These are phyloP conservation scores for Lasiosphaeris hirsuta DNA, from an alignment of 495 filamentous ascomycete genomes.

Conservation along the genomic window DNA sequence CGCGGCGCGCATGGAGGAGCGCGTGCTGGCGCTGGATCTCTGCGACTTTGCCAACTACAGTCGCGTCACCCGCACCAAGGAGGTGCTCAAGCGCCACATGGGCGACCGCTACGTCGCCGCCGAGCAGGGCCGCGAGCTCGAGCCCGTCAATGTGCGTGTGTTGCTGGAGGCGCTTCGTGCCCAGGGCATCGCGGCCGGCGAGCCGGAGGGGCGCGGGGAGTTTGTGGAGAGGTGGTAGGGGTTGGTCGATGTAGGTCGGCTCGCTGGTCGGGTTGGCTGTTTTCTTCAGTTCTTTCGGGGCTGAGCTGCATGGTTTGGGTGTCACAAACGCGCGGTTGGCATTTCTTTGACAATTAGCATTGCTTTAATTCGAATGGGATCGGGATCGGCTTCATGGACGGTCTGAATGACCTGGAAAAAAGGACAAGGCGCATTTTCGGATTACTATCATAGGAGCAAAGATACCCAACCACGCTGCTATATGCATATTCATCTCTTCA, in stretches of 20 bases:
- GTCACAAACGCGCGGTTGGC: too few species aligned
- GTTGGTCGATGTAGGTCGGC: background rate
- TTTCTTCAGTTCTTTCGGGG: too few species aligned
- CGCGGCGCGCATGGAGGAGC: background rate
- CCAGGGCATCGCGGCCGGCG: background rate
- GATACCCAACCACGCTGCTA: too few species aligned
- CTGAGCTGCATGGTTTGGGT: too few species aligned
- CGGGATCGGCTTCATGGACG: too few species aligned
- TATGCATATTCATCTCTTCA: too few species aligned
- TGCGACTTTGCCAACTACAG: background rate
- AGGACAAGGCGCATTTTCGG: too few species aligned
- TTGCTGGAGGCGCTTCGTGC: background rate
- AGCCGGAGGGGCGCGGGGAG: background rate
- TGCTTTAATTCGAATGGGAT: too few species aligned
- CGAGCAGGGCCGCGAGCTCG: background rate
- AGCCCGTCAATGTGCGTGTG: background rate
- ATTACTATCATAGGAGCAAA: too few species aligned
- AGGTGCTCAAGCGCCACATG: background rate
- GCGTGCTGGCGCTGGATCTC: background rate
- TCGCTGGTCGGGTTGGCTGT: too few species aligned
- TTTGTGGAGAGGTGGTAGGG: background rate
- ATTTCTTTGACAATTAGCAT: too few species aligned
- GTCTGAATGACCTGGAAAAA: too few species aligned
- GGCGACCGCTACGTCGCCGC: background rate
- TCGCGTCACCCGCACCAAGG: background rate